phyloP scores from a whole-genome alignment of 495 filamentous ascomycete genomes.

The Penicillium turbatum region DNA sequence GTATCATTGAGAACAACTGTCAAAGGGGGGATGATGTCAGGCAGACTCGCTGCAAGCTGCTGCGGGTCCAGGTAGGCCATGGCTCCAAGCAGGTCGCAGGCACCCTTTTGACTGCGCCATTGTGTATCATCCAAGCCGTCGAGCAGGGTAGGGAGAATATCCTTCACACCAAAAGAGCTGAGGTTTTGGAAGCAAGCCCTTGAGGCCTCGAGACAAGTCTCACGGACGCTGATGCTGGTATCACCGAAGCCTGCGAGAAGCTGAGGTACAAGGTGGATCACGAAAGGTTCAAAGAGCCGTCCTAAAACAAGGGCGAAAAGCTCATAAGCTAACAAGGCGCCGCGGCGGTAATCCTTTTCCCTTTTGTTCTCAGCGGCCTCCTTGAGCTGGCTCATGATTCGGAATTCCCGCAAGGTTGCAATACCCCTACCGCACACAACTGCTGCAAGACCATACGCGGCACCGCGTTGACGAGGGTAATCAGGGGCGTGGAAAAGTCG shows the following conservation, averaged over 20 bases:
- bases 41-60: conserved; percentile 84
- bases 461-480: conserved; percentile 85
- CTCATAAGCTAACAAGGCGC: conserved; percentile 85
- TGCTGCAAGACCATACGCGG: conserved; percentile 91
- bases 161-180: conserved; percentile 92
- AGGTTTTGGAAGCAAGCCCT: conserved; percentile 91
- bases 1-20: conserved; percentile 93
- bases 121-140: conserved; percentile 92
- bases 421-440: conserved; percentile 83
- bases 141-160: conserved; percentile 85
- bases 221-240: conserved; percentile 78
- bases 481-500: conserved; percentile 77
- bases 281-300: conserved; percentile 88
- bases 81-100: conserved; percentile 90
- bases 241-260: conserved; percentile 88
- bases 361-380: conserved; percentile 86
- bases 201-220: conserved; percentile 85
- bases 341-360: conserved; percentile 80
- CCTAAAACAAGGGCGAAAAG: conserved; percentile 81
- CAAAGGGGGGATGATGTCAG: conserved; percentile 92
- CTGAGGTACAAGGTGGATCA: conserved; percentile 91
- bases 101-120: conserved; percentile 97
- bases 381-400: conserved; percentile 74
- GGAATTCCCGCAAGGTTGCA: conserved; percentile 74
- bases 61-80: conserved; percentile 98